Conservation (phyloP, 1,284 basidiomycete genomes). For the Testicularia cyperi region DNA sequence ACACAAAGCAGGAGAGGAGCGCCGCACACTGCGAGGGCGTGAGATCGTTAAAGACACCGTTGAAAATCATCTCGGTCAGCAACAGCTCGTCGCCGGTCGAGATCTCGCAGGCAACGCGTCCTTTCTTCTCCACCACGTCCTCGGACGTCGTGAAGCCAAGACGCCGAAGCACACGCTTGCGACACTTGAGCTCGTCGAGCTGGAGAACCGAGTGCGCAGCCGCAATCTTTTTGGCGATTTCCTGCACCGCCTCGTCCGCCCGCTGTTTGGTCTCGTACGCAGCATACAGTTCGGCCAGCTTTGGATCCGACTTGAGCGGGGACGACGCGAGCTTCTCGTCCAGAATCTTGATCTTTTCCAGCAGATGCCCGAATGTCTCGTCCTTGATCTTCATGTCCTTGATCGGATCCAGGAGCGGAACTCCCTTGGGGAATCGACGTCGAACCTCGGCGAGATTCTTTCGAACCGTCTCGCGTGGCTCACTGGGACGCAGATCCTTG, state of each 20-base stretch:
- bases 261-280: constrained; percentile 77
- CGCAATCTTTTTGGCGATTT: constrained; percentile 79
- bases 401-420: constrained; percentile 85
- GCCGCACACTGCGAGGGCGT: constrained; percentile 90
- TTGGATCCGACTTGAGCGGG: constrained; percentile 64
- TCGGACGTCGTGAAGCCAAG: constrained; percentile 83
- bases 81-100: constrained; percentile 94
- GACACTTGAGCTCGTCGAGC: constrained; percentile 91
- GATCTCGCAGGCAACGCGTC: constrained; percentile 97
- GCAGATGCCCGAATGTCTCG: constrained; percentile 80
- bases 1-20: constrained; percentile 92
- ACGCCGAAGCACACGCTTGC: constrained; percentile 89
- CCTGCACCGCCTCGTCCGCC: constrained; percentile 71
- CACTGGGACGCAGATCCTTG: constrained; percentile 79
- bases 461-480: constrained; percentile 79
- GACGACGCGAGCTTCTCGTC: constrained; percentile 34
- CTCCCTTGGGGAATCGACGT: constrained; percentile 79
- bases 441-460: constrained; percentile 88
- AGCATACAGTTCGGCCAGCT: constrained; percentile 75
- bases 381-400: constrained; percentile 96
- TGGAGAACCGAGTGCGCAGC: constrained; percentile 90
- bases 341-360: constrained; percentile 53
- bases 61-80: constrained; percentile 95
- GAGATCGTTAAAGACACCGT: constrained; percentile 88
- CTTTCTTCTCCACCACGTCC: constrained; percentile 97